Percentiles rank a stretch among this genome's conserved stretches.
Conservation (phyloP, 768 basidiomycete genomes). For the Lactifluus volemus region DNA sequence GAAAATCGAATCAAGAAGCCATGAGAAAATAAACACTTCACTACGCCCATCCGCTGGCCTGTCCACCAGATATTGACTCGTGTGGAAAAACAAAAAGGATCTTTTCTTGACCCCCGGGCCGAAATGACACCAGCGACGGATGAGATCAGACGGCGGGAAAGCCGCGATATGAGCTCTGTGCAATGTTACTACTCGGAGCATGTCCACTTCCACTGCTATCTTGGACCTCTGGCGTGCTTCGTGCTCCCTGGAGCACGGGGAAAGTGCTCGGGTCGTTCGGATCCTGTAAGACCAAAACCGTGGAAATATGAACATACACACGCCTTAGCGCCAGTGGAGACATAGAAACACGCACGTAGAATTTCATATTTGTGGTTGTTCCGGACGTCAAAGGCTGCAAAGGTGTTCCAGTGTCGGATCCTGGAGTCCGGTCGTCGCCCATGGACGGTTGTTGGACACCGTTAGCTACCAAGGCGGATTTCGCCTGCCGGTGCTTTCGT, state of each 20-base stretch:
- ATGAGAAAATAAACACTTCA: too few species aligned
- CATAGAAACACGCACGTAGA: slow-evolving; percentile 3
- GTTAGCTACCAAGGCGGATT: background rate
- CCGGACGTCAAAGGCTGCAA: background rate
- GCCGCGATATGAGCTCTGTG: background rate
- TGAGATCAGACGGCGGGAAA: background rate
- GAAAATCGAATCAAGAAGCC: too few species aligned
- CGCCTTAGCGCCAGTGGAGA: too few species aligned
- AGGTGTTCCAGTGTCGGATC: background rate
- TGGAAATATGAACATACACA: background rate
- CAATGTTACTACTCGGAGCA: background rate
- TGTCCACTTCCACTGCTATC: background rate
- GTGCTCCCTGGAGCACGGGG: background rate
- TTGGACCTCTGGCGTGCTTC: background rate
- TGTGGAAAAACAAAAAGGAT: too few species aligned
- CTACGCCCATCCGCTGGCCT: too few species aligned
- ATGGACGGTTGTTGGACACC: background rate
- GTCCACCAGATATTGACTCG: too few species aligned
- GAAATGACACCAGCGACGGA: too few species aligned
- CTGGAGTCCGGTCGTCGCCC: background rate
- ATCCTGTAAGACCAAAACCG: background rate
- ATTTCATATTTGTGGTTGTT: background rate
- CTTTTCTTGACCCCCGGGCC: too few species aligned
- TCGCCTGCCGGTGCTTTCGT: background rate
- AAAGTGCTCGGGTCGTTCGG: slow-evolving; percentile 3